Conservation (phyloP, 2,329 filamentous ascomycete genomes). For the Chaetomium olivaceum region DNA sequence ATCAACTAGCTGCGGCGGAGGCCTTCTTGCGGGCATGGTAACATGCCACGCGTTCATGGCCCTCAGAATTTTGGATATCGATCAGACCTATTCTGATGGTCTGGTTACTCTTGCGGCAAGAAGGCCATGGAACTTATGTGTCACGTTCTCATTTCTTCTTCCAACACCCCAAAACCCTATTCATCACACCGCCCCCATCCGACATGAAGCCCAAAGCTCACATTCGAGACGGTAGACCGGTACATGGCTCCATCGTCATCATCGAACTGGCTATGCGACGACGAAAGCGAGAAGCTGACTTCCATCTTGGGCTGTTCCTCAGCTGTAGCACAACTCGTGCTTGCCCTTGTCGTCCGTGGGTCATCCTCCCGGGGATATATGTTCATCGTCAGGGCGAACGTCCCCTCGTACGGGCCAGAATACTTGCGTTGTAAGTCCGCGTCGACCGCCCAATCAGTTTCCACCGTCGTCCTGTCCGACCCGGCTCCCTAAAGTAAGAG, state of each 20-base stretch:
- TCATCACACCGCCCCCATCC: slow-evolving; percentile 7
- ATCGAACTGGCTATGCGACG: neutral
- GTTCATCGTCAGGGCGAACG: neutral
- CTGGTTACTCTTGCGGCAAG: too few relatives aligned
- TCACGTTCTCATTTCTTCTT: too few relatives aligned
- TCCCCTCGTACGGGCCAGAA: neutral
- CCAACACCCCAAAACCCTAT: neutral
- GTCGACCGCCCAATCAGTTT: neutral
- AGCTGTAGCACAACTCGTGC: slow-evolving; percentile 8
- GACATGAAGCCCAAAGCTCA: slow-evolving; percentile 4
- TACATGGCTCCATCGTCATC: neutral
- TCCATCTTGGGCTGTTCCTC: slow-evolving; percentile 8
- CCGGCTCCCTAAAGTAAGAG: neutral
- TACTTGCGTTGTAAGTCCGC: neutral
- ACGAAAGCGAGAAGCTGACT: slow-evolving; percentile 2
- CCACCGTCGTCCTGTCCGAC: neutral
- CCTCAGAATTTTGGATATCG: too few relatives aligned
- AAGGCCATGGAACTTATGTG: too few relatives aligned
- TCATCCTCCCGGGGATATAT: neutral
- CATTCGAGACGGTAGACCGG: neutral
- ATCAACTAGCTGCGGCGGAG: too few relatives aligned
- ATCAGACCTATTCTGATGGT: too few relatives aligned
- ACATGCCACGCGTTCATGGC: too few relatives aligned
- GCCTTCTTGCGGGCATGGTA: too few relatives aligned
- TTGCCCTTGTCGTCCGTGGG: neutral